A percentile compares a stretch with the other conserved stretches of the same genome.
Conservation (phyloP, 2,329 filamentous ascomycete species). For the Huntiella savannae region DNA sequence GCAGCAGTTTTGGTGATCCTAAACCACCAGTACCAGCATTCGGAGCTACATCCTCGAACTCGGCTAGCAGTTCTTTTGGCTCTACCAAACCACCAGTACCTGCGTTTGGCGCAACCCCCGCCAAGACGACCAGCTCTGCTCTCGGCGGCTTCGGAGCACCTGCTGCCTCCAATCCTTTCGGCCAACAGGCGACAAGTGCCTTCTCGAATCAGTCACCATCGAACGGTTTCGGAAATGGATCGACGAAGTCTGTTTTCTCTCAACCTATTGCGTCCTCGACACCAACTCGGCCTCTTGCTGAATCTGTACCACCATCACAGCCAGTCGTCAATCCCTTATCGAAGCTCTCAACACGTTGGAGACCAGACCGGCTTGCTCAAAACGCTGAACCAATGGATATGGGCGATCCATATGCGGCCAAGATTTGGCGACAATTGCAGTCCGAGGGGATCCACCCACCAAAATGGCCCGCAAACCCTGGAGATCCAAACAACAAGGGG, state of each 20-base stretch:
- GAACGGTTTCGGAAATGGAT: not conserved
- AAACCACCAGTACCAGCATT: no score
- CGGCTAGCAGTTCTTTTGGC: no score
- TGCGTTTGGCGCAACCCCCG: no score
- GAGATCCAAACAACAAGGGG: conserved; percentile 29
- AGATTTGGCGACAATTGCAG: conserved; percentile 32
- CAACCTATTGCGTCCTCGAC: not conserved
- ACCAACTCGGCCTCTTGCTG: not conserved
- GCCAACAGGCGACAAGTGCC: not conserved
- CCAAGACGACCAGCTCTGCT: no score
- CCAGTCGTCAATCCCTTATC: not conserved
- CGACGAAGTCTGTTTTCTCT: not conserved
- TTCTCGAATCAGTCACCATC: not conserved
- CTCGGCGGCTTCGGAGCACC: not conserved
- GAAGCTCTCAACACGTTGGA: not conserved
- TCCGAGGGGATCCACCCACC: conserved; percentile 36
- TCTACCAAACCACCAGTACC: no score
- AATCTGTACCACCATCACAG: not conserved
- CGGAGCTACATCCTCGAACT: no score
- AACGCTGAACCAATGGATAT: conserved; percentile 13
- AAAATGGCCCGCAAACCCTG: conserved; percentile 34
- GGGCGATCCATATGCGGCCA: conserved; percentile 26
- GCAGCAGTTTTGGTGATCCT: no score
- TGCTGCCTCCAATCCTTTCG: not conserved
- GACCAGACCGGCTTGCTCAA: not conserved